Base-by-base conservation (phyloP, 805 yeast genomes). In the Wickerhamomyces xylosicus region DNA sequence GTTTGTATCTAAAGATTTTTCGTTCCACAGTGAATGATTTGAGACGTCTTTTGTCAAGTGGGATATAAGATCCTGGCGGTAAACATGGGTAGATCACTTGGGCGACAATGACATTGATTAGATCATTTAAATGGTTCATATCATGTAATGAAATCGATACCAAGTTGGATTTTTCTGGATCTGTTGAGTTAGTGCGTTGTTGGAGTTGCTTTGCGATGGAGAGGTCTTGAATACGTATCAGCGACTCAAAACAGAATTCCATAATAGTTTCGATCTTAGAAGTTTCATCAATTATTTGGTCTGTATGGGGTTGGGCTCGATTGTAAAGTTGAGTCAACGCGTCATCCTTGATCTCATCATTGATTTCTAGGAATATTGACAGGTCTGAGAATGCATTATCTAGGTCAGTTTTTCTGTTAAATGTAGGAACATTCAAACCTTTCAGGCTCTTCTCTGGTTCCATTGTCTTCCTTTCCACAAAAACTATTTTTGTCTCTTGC, bases 81-180 rank as follows among this genome's bases (percentile, higher is more conserved):
- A 85, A 44, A 37, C 74, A 71, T 0, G 87, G 74, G 47, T 80
- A 81, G 0, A 90, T 66, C 0, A 95, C 89, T 46, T 78, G 80
- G 2, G 81, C 58, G 0, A 87, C 73, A 2, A 89, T 64, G 10
- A 81, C 41, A 45, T 79, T 81, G 16, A 82, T 57, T 34, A 90
- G 53, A 18, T 67, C 71, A 28, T 82, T 79, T 40, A 92, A 72
- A 4, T 74, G 70, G 53, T 78, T 82, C 70, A 90, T 77, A 55
- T 92, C 97, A 49, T 85, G 87, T 9, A 90, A 64, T 0, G 97
- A 85, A 14, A 90, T 79, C 8, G 81, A 64, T 10, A 83, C 45
- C 34, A 65, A 41, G 19, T 52, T 43, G 2, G 42, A 27, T 25
- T 46, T 50, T 6, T 50, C 55, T 3, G 47, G 36, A 31, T 44